A percentile compares a stretch with the other conserved stretches of the same genome.
phyloP scores from a whole-genome alignment of 495 filamentous ascomycete genomes.

The Bacidia rubella region DNA sequence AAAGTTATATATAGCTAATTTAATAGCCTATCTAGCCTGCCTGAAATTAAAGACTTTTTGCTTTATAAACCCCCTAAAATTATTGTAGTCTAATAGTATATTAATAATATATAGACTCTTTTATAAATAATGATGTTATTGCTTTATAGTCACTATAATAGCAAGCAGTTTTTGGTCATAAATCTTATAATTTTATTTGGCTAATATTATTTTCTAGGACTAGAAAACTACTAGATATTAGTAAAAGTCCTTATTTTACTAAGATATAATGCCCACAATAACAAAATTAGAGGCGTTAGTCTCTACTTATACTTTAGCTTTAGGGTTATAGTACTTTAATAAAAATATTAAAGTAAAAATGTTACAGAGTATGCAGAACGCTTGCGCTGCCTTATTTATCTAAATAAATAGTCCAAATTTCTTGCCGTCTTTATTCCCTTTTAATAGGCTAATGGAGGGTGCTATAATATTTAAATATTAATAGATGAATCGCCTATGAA shows the following conservation, averaged over 20 bases:
- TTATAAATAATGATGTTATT: not conserved
- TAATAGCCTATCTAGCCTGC: no score
- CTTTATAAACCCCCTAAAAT: no score
- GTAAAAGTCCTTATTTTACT: no score
- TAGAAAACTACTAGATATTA: no score
- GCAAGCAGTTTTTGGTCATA: constrained; percentile 7
- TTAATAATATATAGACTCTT: not conserved
- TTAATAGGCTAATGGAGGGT: not conserved
- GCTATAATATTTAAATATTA: constrained; percentile 9
- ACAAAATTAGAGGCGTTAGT: not conserved
- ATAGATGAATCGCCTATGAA: constrained; percentile 3
- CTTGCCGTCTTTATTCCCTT: constrained; percentile 2
- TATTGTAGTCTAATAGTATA: not conserved
- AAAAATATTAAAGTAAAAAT: no score
- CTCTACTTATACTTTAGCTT: not conserved
- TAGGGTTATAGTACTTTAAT: not conserved
- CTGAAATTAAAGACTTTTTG: no score
- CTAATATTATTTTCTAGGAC: no score
- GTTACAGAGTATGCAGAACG: not conserved
- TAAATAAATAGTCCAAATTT: not conserved
- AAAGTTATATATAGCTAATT: no score
- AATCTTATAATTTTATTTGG: constrained; percentile 5
- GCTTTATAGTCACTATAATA: constrained; percentile 5
- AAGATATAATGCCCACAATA: not conserved
- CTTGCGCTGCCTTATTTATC: not conserved